Evolutionary conservation across 1,284 basidiomycete genomes (phyloP), one percentile per base, ranked within the genome.

Genomic region (Mycena citricolor): DNA sequence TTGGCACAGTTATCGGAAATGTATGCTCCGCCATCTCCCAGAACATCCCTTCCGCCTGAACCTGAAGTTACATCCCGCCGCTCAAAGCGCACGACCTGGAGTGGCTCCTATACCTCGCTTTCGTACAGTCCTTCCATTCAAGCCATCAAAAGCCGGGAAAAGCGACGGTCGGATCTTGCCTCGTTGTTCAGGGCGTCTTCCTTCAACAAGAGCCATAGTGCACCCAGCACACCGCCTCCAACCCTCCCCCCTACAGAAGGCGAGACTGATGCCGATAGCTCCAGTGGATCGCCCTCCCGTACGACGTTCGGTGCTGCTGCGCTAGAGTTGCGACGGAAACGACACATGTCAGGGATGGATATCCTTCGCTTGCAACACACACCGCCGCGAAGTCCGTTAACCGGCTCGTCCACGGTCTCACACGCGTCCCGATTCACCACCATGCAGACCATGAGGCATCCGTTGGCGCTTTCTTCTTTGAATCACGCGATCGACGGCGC

Each of bases 21-120:
- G 87, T 90, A 90, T 60, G 85, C 85, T 0, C 88, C 88, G 3
- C 74, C 86, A 0, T 85, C 81, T 81, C 83, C 11, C 61, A 72
- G 37, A 43, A 61, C 20, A 58, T 33, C 46, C 33, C 37, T 51
- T 46, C 47, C 51, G 31, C 22, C 36, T 8, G 41, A 47, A 42
- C 21, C 45, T 11, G 37, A 41, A 5, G n/a, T 32, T 26, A 32
- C 52, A 11, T 30, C 37, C 7, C 31, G 16, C 30, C 13, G 25
- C 19, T 68, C 56, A 16, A 88, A 88, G 55, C 74, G 85, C 13
- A 73, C 78, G 13, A 87, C 85, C 0, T 90, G 86, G 86, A 86
- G 77, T 49, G 83, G 85, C 21, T 73, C 79, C 2, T 80, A 83
- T 49, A 60, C 70, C 5, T 70, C 72, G 10, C 65, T 79, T 4